A percentile compares a stretch with the other conserved stretches of the same genome.
Conservation (phyloP, 2,329 filamentous ascomycete genomes). For the Proliferodiscus dingleyae region DNA sequence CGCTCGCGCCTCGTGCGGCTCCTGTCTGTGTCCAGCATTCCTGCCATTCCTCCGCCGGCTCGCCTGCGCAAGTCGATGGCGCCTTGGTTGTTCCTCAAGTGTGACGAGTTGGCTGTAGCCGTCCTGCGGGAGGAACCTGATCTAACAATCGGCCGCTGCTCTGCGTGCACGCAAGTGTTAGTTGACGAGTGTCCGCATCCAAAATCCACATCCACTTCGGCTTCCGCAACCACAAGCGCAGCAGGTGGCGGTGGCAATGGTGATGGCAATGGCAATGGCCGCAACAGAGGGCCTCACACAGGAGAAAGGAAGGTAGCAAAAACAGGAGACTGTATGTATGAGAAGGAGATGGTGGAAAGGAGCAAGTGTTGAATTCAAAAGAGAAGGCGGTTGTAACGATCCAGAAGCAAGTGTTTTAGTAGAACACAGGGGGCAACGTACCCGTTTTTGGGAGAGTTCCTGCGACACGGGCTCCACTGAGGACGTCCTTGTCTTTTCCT, state of each 20-base stretch:
- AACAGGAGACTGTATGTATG: too few relatives aligned
- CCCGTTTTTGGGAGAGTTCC: slow-evolving; percentile 27
- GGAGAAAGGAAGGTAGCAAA: not conserved
- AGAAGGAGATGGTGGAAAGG: not conserved
- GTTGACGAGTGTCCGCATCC: slow-evolving; percentile 5
- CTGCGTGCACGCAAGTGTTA: slow-evolving; percentile 14
- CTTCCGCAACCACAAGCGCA: not conserved
- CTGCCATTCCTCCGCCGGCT: slow-evolving; percentile 45
- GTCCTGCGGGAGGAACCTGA: slow-evolving; percentile 8
- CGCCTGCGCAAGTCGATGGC: slow-evolving; percentile 23
- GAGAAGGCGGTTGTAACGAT: too few relatives aligned
- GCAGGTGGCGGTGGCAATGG: not conserved
- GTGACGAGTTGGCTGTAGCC: slow-evolving; percentile 8
- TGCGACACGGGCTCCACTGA: slow-evolving; percentile 28
- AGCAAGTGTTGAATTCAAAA: too few relatives aligned
- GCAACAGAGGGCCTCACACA: not conserved
- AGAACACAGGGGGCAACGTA: slow-evolving; percentile 14
- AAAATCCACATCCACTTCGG: not conserved
- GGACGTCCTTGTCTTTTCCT: slow-evolving; percentile 23
- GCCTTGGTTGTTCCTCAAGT: slow-evolving; percentile 12
- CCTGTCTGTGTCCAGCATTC: slow-evolving; percentile 69
- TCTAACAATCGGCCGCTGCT: slow-evolving; percentile 8
- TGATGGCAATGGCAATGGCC: too few relatives aligned
- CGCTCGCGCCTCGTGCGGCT: slow-evolving; percentile 78
- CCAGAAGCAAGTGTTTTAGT: not conserved